These are phyloP conservation scores for Malus domestica DNA, from an alignment of 306 rosid species.

Conservation along the genomic window ASM211411v1 NC_041802.1:11313501-11314000, in stretches of 20 bases:
- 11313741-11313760: neutral
- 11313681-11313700: neutral
- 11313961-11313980: slow-evolving; percentile 87
- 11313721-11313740: neutral
- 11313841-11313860: neutral
- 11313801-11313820: neutral
- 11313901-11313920: neutral
- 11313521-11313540: no score
- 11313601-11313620: neutral
- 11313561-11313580: neutral
- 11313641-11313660: neutral
- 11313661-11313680: neutral
- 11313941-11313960: slow-evolving; percentile 36
- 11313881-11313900: neutral
- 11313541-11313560: neutral
- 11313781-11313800: neutral
- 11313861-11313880: neutral
- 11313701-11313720: neutral
- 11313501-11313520: no score
- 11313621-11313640: neutral
- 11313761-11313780: neutral
- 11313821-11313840: neutral
- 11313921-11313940: neutral
- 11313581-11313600: neutral
- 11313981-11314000: slow-evolving; percentile 98